Conservation (phyloP, 2,329 filamentous ascomycete species). For the Cercospora citrullina region DNA sequence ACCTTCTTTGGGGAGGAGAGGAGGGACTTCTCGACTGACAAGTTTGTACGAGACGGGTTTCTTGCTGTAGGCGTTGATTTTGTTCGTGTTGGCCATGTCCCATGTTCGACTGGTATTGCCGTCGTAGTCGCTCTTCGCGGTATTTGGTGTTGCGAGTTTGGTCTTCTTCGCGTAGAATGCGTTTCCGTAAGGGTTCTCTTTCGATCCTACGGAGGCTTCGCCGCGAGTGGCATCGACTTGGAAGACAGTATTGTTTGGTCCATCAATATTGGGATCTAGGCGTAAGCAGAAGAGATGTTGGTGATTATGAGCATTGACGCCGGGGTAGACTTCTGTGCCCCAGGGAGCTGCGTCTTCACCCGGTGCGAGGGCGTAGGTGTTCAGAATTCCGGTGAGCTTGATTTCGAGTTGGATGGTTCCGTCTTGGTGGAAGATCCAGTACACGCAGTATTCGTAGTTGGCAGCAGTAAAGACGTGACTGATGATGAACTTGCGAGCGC, state of each 20-base stretch:
- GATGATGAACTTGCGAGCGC: conserved; percentile 80
- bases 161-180: conserved; percentile 85
- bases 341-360: conserved; percentile 81
- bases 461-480: conserved; percentile 93
- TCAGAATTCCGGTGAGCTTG: conserved; percentile 85
- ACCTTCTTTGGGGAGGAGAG: conserved; percentile 75
- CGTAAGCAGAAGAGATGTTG: conserved; percentile 93
- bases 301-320: conserved; percentile 93
- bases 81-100: conserved; percentile 85
- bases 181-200: conserved; percentile 85
- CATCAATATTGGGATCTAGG: conserved; percentile 83
- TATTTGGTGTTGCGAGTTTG: conserved; percentile 68
- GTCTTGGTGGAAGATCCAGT: conserved; percentile 92
- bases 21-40: conserved; percentile 79
- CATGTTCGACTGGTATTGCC: conserved; percentile 77
- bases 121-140: conserved; percentile 77
- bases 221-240: conserved; percentile 73
- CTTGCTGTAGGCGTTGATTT: conserved; percentile 80
- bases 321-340: conserved; percentile 88
- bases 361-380: conserved; percentile 80
- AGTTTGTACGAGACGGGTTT: conserved; percentile 88
- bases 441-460: conserved; percentile 87
- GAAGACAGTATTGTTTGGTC: conserved; percentile 80
- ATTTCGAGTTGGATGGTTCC: conserved; percentile 90
- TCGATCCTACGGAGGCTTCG: conserved; percentile 72